phyloP scores from a whole-genome alignment of 129 eudicot species.

The Flaveria bidentis region DNA sequence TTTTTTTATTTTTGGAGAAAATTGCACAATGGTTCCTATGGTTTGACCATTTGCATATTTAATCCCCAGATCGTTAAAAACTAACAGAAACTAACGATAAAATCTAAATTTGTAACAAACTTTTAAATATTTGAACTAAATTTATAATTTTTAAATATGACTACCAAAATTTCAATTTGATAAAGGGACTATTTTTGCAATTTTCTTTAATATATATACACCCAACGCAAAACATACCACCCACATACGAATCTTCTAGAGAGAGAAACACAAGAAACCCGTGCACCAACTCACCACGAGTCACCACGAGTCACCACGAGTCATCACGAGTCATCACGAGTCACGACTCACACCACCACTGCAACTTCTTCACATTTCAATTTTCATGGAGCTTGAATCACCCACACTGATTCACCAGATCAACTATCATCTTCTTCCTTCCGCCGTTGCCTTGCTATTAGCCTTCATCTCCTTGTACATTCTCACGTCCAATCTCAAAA shows the following conservation, averaged over 20 bases:
- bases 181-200: no score
- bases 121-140: no score
- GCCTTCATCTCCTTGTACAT: conserved; percentile 38
- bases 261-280: conserved; percentile 3
- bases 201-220: no score
- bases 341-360: not conserved
- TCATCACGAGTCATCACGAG: not conserved
- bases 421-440: conserved; percentile 35
- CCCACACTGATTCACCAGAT: conserved; percentile 32
- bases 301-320: no score
- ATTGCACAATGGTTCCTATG: no score
- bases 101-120: no score
- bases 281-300: conserved; percentile 8
- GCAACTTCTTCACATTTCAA: not conserved
- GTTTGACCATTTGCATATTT: no score
- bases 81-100: no score
- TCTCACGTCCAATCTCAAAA: conserved; percentile 27
- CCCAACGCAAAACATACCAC: conserved; percentile 16
- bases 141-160: no score
- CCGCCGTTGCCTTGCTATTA: conserved; percentile 42
- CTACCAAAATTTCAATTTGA: no score
- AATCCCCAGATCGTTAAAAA: no score
- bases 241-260: not conserved
- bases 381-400: conserved; percentile 21
- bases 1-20: no score